Evolutionary conservation across 148 eudicot genomes (phyloP).

Genomic region (Linanthus parryae): DNA sequence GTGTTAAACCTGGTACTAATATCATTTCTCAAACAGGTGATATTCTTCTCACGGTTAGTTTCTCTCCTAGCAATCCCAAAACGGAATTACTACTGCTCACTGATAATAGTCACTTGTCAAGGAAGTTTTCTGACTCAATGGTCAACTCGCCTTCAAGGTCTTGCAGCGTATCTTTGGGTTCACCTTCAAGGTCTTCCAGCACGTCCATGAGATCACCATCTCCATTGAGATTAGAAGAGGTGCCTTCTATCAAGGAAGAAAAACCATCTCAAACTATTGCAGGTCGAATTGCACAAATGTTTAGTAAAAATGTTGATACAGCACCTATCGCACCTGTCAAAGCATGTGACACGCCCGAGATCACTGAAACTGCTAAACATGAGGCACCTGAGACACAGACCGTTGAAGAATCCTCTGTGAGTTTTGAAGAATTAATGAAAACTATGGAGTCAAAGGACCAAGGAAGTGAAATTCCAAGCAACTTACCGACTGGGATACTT

Average conservation of each 20-base stretch:
- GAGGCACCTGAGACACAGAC: conserved; percentile 24
- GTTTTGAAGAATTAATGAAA: conserved; percentile 61
- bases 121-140: conserved; percentile 22
- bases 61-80: conserved; percentile 52
- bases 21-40: conserved; percentile 43
- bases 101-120: conserved; percentile 16
- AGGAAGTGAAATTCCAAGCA: conserved; percentile 52
- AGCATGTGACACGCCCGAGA: conserved; percentile 21
- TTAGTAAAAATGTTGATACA: conserved; percentile 32
- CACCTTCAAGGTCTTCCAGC: conserved; percentile 40
- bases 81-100: conserved; percentile 28
- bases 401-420: conserved; percentile 35
- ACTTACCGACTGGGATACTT: conserved; percentile 63
- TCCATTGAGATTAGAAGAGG: conserved; percentile 33
- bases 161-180: conserved; percentile 25
- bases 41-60: conserved; percentile 72
- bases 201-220: conserved; percentile 39
- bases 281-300: conserved; percentile 36
- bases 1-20: background rate
- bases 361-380: conserved; percentile 30
- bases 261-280: conserved; percentile 31
- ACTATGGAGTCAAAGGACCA: conserved; percentile 44
- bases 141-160: conserved; percentile 37
- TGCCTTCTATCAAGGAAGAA: conserved; percentile 38
- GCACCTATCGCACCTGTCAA: conserved; percentile 16